Evolutionary conservation across 2,329 filamentous ascomycete genomes (phyloP), one percentile per base, ranked within the genome.

Genomic region (Venturia aucupariae): DNA sequence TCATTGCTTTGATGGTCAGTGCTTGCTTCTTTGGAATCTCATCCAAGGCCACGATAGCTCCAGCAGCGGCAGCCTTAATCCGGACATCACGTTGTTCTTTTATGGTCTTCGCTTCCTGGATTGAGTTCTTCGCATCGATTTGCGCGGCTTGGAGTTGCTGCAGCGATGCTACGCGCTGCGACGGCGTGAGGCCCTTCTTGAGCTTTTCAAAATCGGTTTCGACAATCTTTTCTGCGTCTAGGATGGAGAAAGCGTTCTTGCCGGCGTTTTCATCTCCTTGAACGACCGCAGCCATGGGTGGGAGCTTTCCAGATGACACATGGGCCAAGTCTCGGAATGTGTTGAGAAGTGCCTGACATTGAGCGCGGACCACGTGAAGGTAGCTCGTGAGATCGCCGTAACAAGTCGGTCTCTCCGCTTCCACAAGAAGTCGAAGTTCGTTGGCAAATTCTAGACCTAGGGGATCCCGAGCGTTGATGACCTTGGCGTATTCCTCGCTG

Each of bases 201-300:
- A 99, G 80, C 67, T 86, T 87, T 62, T 97, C 92, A 69, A 89
- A 99, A 68, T 99, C 93, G 10, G 90, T 85, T 0, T 81, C 85
- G 60, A 96, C 83, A 63, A 96, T 90, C 75, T 91, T 94, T 69
- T 97, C 92, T 0, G 92, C 94, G 69, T 93, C 91, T 0, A 83
- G 78, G 62, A 97, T 83, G 0, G 92, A 95, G 74, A 99, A 99
- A 7, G 94, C 93, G 70, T 87, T 93, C 11, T 93, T 92, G 0
- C 94, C 93, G 42, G 94, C 93, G 72, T 95, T 90, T 5, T 89
- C 82, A 72, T 97, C 93, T 38, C 94, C 94, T 76, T 99, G 94
- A 10, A 97, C 93, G 22, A 99, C 86, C 2, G 96, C 90, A 27
- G 94, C 91, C 59, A 97, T 83, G 5, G 82, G 82, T 0, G 95